phyloP scores from a whole-genome alignment of 805 yeast genomes.

The Candida quercuum region DNA sequence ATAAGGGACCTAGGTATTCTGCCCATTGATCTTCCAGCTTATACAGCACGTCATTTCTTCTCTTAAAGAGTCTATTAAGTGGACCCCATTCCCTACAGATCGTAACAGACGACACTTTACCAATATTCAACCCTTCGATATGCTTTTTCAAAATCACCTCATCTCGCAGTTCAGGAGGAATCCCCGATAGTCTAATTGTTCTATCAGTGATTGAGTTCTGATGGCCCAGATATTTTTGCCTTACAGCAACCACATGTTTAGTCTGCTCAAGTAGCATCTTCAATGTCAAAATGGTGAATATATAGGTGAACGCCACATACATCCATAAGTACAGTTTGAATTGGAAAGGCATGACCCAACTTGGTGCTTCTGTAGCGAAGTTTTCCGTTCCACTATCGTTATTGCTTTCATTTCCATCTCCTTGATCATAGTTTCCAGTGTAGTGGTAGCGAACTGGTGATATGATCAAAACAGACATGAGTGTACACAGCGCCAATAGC shows the following conservation, averaged over 20 bases:
- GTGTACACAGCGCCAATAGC: constrained; percentile 54
- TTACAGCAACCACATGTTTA: constrained; percentile 60
- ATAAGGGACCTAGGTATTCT: constrained; percentile 46
- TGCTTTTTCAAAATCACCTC: constrained; percentile 67
- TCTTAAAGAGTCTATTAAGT: constrained; percentile 58
- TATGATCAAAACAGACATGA: constrained; percentile 68
- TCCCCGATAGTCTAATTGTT: constrained; percentile 82
- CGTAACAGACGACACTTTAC: constrained; percentile 69
- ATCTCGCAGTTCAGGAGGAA: constrained; percentile 75
- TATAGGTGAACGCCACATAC: constrained; percentile 81
- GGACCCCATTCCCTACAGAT: constrained; percentile 86
- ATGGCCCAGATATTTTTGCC: constrained; percentile 78
- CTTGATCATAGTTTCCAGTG: constrained; percentile 74
- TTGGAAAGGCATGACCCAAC: constrained; percentile 26
- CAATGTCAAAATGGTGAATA: constrained; percentile 68
- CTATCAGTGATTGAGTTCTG: constrained; percentile 90
- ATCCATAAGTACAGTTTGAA: constrained; percentile 69
- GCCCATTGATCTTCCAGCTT: constrained; percentile 72
- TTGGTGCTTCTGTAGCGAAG: no score
- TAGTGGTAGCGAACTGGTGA: constrained; percentile 81
- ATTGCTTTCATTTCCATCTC: constrained; percentile 36
- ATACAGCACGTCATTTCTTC: constrained; percentile 47
- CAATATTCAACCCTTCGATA: constrained; percentile 73
- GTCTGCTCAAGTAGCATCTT: constrained; percentile 65
- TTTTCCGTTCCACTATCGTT: no score